Evolutionary conservation across 352 stramenopile genomes (phyloP).

Genomic region (Halophytophthora polymorphica): DNA sequence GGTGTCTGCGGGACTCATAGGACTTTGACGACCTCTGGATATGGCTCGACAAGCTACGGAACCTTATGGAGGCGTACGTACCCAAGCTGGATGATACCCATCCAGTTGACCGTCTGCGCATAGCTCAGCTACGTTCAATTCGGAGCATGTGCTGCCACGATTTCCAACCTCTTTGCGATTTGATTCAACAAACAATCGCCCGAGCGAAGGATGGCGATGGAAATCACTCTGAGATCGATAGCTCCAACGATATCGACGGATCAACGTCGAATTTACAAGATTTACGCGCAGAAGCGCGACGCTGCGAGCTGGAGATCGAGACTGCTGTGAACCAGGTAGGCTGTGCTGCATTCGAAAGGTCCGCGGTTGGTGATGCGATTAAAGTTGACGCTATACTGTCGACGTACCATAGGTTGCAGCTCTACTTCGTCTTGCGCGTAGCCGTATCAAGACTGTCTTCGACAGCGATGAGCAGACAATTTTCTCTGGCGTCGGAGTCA

Average conservation of each 20-base stretch:
- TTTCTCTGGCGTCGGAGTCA: constrained; percentile 19
- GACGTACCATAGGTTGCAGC: constrained; percentile 18
- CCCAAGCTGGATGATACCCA: background rate
- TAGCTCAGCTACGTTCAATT: constrained; percentile 1
- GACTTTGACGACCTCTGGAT: constrained; percentile 13
- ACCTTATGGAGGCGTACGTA: constrained; percentile 7
- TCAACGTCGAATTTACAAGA: constrained; percentile 10
- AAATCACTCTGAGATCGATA: background rate
- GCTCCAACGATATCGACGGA: constrained; percentile 1
- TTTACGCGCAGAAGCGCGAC: constrained; percentile 13
- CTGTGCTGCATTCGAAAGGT: too few relatives aligned
- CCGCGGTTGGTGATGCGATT: background rate
- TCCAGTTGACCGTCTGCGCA: background rate
- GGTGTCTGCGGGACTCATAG: background rate
- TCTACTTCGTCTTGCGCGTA: constrained; percentile 22
- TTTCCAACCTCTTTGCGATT: constrained; percentile 16
- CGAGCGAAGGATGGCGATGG: background rate
- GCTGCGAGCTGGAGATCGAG: constrained; percentile 27
- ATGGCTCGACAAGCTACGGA: constrained; percentile 12
- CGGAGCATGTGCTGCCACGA: background rate
- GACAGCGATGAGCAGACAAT: constrained; percentile 24
- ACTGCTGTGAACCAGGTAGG: constrained; percentile 17
- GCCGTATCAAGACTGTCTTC: constrained; percentile 37
- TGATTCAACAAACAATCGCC: constrained; percentile 12
- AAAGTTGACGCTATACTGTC: background rate